Percentiles rank a stretch among this genome's conserved stretches.
These are phyloP conservation scores for Lasiodiplodia gonubiensis DNA, from an alignment of 2,329 filamentous ascomycete genomes.

Conservation along the genomic window DNA sequence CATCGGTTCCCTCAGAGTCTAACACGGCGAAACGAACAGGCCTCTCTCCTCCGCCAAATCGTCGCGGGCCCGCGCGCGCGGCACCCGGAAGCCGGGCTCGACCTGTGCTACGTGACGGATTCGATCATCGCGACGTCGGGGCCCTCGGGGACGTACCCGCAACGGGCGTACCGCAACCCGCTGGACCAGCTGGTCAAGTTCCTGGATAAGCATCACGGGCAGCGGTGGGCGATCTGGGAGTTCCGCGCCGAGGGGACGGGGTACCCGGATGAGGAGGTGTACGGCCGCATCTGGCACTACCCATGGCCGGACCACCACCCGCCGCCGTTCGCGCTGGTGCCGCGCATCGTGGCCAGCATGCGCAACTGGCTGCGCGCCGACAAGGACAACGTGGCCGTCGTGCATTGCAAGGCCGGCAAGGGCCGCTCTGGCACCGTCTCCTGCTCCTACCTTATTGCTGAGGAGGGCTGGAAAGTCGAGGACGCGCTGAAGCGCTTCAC, in stretches of 20 bases:
- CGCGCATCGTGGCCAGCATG: constrained; percentile 90
- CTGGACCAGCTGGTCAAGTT: constrained; percentile 85
- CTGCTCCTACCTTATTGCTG: constrained; percentile 87
- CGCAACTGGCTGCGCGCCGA: constrained; percentile 73
- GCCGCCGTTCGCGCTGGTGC: constrained; percentile 87
- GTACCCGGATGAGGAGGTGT: constrained; percentile 89
- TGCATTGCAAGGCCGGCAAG: constrained; percentile 98
- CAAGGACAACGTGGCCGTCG: constrained; percentile 74
- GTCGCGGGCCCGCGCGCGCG: constrained; percentile 84
- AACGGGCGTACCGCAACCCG: constrained; percentile 92
- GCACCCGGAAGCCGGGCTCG: constrained; percentile 85
- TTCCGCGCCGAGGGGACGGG: constrained; percentile 96
- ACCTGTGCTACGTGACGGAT: constrained; percentile 94
- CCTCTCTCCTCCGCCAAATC: constrained; percentile 78
- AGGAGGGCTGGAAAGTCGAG: constrained; percentile 73
- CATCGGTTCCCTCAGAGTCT: neutral
- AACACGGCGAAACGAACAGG: constrained; percentile 33
- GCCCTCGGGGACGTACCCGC: constrained; percentile 85
- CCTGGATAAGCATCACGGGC: constrained; percentile 81
- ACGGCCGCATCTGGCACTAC: constrained; percentile 84
- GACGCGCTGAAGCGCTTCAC: constrained; percentile 75
- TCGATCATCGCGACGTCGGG: constrained; percentile 81
- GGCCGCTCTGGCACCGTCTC: constrained; percentile 87
- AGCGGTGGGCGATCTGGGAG: constrained; percentile 95
- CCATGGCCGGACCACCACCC: constrained; percentile 98